These are phyloP conservation scores for Talaromyces sp. DNA, from an alignment of 2,329 filamentous ascomycete genomes.

Conservation along the genomic window DNA sequence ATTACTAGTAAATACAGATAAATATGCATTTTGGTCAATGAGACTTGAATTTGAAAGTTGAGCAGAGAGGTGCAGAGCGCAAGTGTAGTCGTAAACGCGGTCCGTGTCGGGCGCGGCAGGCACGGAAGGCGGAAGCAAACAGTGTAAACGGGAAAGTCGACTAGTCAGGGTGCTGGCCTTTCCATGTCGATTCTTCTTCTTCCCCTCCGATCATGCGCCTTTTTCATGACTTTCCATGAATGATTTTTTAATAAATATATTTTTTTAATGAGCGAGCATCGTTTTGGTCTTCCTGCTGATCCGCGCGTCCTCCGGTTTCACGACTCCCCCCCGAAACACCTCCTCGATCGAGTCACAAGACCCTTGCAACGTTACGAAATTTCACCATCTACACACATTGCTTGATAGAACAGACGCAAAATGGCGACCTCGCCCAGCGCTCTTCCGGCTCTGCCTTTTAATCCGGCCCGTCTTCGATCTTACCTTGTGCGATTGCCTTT, in stretches of 20 bases:
- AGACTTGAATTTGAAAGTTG: background rate
- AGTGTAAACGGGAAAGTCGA: background rate
- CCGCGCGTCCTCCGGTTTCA: background rate
- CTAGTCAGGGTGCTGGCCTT: background rate
- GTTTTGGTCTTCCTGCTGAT: background rate
- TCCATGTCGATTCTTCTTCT: background rate
- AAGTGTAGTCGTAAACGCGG: no score
- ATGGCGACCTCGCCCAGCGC: conserved; percentile 30
- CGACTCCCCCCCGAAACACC: background rate
- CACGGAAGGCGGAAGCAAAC: background rate
- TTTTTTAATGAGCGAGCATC: background rate
- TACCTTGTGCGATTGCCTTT: conserved; percentile 83
- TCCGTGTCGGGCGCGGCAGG: background rate
- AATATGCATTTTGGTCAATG: background rate
- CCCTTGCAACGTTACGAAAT: background rate
- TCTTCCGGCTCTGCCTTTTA: conserved; percentile 57
- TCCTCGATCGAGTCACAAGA: background rate
- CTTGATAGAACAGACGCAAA: background rate
- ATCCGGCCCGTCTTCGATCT: conserved; percentile 67
- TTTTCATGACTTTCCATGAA: background rate
- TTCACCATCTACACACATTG: background rate
- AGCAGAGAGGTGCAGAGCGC: background rate
- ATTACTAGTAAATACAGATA: background rate
- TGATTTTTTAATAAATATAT: background rate
- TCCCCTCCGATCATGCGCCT: background rate